phyloP scores from a whole-genome alignment of 257 asterid species.

The Asclepias syriaca region DNA sequence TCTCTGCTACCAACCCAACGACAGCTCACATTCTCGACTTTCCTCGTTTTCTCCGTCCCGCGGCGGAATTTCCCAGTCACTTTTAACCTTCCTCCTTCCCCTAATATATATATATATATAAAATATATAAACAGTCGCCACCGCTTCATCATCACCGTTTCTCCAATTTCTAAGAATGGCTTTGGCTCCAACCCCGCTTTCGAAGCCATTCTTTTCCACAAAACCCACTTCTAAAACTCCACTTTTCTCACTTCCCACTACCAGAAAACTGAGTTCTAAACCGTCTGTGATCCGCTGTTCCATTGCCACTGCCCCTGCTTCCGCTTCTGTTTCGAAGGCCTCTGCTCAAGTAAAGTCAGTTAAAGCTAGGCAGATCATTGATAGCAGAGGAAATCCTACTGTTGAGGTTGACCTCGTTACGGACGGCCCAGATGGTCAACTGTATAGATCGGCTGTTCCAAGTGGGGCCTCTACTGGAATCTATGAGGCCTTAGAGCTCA shows the following conservation, averaged over 20 bases:
- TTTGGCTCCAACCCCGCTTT: conserved; percentile 48
- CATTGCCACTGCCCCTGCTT: conserved; percentile 34
- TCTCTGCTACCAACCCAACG: conserved; percentile 19
- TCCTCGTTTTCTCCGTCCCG: conserved; percentile 41
- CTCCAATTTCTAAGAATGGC: conserved; percentile 37
- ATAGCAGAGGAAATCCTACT: conserved; percentile 97
- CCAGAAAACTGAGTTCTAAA: conserved; percentile 29
- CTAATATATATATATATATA: neutral
- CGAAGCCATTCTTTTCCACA: conserved; percentile 57
- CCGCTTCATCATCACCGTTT: neutral
- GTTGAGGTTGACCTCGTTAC: conserved; percentile 94
- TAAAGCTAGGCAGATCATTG: conserved; percentile 92
- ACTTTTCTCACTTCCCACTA: conserved; percentile 29
- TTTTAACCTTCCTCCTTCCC: conserved; percentile 10
- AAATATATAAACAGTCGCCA: neutral
- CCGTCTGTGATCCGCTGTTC: conserved; percentile 52
- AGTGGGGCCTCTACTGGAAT: conserved; percentile 99
- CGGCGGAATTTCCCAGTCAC: conserved; percentile 52
- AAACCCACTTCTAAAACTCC: conserved; percentile 45
- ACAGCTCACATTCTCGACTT: neutral
- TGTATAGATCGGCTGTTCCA: conserved; percentile 92
- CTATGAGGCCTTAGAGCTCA: conserved; percentile 92
- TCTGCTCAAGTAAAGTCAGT: conserved; percentile 59
- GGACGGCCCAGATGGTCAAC: conserved; percentile 47
- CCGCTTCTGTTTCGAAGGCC: conserved; percentile 18